A percentile compares a stretch with the other conserved stretches of the same genome.
Evolutionary conservation across 2,329 filamentous ascomycete species (phyloP).

Genomic region (Penicillium sp.): DNA sequence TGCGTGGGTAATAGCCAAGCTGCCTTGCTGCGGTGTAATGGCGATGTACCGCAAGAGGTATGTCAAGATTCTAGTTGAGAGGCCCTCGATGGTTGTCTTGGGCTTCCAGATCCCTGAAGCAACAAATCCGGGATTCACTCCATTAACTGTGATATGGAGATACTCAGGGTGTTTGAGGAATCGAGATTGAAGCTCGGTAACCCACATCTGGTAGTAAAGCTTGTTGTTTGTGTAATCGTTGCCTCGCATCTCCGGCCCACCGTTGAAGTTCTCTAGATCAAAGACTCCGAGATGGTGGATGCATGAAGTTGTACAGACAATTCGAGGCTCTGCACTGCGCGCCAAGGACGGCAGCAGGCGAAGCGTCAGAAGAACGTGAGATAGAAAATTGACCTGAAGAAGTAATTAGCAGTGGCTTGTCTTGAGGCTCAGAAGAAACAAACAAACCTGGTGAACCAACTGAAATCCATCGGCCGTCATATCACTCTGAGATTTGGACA

Average conservation of each 20-base stretch:
- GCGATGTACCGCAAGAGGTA: constrained; percentile 8
- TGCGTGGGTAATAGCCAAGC: constrained; percentile 13
- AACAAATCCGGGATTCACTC: constrained; percentile 19
- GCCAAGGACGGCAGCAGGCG: constrained; percentile 20
- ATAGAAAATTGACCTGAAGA: constrained; percentile 18
- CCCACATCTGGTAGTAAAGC: constrained; percentile 20
- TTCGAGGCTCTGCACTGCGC: constrained; percentile 13
- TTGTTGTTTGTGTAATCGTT: constrained; percentile 19
- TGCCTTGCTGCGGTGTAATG: constrained; percentile 15
- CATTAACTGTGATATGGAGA: constrained; percentile 19
- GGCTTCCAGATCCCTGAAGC: constrained; percentile 17
- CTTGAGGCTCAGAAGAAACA: background rate
- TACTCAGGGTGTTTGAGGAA: constrained; percentile 17
- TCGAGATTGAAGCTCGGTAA: constrained; percentile 18
- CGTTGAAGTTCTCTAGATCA: constrained; percentile 15
- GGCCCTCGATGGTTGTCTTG: background rate
- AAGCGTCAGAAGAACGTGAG: constrained; percentile 19
- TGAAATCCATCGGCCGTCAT: constrained; percentile 19
- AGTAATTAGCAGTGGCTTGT: background rate
- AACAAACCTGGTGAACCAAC: constrained; percentile 16
- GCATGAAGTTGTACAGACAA: constrained; percentile 21
- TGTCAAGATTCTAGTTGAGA: background rate
- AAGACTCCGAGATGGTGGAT: constrained; percentile 15
- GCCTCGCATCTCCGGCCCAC: constrained; percentile 3
- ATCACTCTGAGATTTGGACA: background rate